Base-by-base conservation (phyloP, 345 rosid species). In the Gynandropsis gynandra region DNA sequence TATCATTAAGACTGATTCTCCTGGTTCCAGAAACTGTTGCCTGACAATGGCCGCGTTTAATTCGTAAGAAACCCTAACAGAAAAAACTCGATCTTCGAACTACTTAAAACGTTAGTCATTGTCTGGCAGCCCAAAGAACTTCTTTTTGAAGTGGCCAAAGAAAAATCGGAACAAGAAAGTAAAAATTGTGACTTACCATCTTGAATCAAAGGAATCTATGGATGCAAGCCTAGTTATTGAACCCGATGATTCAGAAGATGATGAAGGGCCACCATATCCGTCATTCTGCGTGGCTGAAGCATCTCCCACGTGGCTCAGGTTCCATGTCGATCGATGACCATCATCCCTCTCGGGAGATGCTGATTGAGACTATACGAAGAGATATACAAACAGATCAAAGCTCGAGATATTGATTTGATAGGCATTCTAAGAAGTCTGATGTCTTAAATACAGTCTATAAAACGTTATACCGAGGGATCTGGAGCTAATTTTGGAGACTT, bases 1-100 rank as follows among this genome's bases (percentile, higher is more conserved):
- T 65, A 89, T 89, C 97, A 89, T 85, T 16, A 85, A 70, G 68
- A 89, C 83, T 5, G 93, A 85, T 71, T 89, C 95, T 44, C 95
- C 93, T 0, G 80, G 89, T 39, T 85, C 97, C 79, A 85, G 60
- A 73, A 89, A 89, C 63, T 85, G 95, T 71, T 89, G 93, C 95
- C 97, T 89, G 76, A 53, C 42, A 33, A 32, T 52, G 59, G n/a
- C n/a, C n/a, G n/a, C n/a, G n/a, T 10, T 37, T 37, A 3, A 13
- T 8, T 37, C 41, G 41, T 37, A 10, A 37, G 41, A 37, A 37
- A n/a, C n/a, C n/a, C n/a, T n/a, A n/a, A n/a, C n/a, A n/a, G n/a
- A n/a, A n/a, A n/a, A n/a, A n/a, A n/a, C n/a, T n/a, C n/a, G n/a
- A n/a, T n/a, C n/a, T n/a, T n/a, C n/a, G n/a, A n/a, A n/a, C n/a